These are phyloP conservation scores for Danielia oregonensis DNA, from an alignment of 805 yeast species.

Conservation along the genomic window DNA sequence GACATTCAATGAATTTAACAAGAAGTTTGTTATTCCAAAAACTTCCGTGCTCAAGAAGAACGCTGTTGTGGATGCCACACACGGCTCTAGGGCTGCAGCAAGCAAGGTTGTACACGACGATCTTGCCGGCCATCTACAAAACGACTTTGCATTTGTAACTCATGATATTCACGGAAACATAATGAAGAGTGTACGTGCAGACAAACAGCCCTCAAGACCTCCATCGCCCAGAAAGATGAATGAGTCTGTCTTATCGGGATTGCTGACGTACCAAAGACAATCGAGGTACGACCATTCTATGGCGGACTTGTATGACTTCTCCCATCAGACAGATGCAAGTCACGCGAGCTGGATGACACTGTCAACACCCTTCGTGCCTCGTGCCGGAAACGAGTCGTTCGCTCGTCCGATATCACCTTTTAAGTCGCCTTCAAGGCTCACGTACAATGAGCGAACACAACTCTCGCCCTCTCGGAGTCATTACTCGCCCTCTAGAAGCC, in stretches of 20 bases:
- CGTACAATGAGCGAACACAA: constrained; percentile 15
- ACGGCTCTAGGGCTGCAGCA: constrained; percentile 29
- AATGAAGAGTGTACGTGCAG: constrained; percentile 15
- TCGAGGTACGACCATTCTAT: not conserved
- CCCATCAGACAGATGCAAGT: not conserved
- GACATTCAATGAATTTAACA: constrained; percentile 57
- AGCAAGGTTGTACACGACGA: constrained; percentile 21
- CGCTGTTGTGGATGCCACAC: constrained; percentile 57
- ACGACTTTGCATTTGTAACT: constrained; percentile 42
- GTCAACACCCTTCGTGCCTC: constrained; percentile 15
- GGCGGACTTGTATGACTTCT: not conserved
- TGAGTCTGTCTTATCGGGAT: too few species aligned
- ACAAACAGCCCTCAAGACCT: constrained; percentile 4
- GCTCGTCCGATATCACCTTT: constrained; percentile 15
- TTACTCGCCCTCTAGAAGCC: not conserved
- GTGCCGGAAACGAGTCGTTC: constrained; percentile 12
- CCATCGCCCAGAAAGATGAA: too few species aligned
- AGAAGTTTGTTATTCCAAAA: constrained; percentile 59
- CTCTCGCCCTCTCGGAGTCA: constrained; percentile 9
- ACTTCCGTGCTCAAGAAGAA: constrained; percentile 51
- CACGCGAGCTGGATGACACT: constrained; percentile 11
- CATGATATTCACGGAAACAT: constrained; percentile 45
- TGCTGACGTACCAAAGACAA: too few species aligned
- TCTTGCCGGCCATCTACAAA: constrained; percentile 16
- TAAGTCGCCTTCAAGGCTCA: constrained; percentile 14